Evolutionary conservation across 2,329 filamentous ascomycete species (phyloP).

Genomic region (Cladophialophora exuberans): DNA sequence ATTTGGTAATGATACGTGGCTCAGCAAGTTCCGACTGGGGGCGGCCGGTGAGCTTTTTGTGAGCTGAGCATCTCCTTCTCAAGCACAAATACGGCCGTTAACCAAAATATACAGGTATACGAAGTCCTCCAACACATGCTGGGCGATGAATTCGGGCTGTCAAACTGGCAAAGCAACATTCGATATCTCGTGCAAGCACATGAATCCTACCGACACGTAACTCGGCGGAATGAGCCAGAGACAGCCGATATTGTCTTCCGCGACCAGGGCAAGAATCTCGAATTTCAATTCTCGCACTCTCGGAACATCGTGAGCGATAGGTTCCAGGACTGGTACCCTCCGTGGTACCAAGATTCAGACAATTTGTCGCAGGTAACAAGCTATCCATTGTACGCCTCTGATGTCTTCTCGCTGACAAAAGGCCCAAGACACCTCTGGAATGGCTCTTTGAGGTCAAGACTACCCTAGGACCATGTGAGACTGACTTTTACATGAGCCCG

Average conservation of each 20-base stretch:
- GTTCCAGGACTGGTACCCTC: conserved; percentile 17
- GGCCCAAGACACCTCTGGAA: conserved; percentile 8
- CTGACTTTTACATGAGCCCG: conserved; percentile 23
- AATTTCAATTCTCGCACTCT: not conserved
- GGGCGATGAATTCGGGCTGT: conserved; percentile 3
- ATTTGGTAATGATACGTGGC: conserved; percentile 15
- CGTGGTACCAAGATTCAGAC: conserved; percentile 8
- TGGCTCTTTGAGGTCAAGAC: conserved; percentile 29
- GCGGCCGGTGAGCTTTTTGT: conserved; percentile 27
- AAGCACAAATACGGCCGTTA: not conserved
- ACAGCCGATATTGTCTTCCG: conserved; percentile 21
- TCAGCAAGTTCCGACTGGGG: conserved; percentile 21
- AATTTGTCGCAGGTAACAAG: not conserved
- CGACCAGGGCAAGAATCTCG: conserved; percentile 13
- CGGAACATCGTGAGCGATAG: conserved; percentile 6
- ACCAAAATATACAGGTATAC: conserved; percentile 14
- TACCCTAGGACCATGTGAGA: conserved; percentile 23
- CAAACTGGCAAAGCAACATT: conserved; percentile 26
- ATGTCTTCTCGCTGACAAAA: conserved; percentile 10
- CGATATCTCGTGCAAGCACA: conserved; percentile 19
- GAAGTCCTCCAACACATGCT: conserved; percentile 15
- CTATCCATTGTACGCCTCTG: not conserved
- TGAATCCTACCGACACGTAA: conserved; percentile 8
- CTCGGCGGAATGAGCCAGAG: conserved; percentile 13
- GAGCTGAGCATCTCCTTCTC: not conserved